phyloP scores from a whole-genome alignment of 2,329 filamentous ascomycete genomes.

The Scorias spongiosa region DNA sequence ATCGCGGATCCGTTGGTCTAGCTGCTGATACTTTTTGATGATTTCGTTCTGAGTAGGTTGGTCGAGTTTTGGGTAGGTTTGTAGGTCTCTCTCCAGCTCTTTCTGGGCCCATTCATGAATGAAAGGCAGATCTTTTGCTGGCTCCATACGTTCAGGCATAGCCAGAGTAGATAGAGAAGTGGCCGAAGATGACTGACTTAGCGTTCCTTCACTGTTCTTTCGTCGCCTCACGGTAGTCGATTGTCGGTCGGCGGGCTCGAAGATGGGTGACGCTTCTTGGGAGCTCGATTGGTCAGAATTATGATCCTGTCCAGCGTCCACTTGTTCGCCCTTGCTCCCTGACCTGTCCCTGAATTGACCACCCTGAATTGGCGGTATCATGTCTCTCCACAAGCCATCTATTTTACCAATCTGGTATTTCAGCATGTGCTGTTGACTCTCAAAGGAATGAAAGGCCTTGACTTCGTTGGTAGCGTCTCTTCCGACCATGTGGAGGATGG shows the following conservation, averaged over 20 bases:
- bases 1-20: conserved; percentile 55
- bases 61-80: conserved; percentile 70
- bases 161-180: conserved; percentile 44
- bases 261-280: conserved; percentile 40
- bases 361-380: conserved; percentile 80
- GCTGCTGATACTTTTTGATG: conserved; percentile 62
- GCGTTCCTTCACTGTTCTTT: conserved; percentile 17
- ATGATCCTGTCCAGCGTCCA: conserved; percentile 11
- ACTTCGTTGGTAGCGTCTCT: conserved; percentile 72
- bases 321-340: conserved; percentile 19
- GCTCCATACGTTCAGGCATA: conserved; percentile 20
- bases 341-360: conserved; percentile 48
- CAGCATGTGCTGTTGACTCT: conserved; percentile 61
- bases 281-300: conserved; percentile 34
- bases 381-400: conserved; percentile 72
- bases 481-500: conserved; percentile 76
- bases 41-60: conserved; percentile 58
- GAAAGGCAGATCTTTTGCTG: conserved; percentile 35
- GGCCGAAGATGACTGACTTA: conserved; percentile 33
- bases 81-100: conserved; percentile 52
- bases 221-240: conserved; percentile 20
- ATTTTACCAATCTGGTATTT: conserved; percentile 72
- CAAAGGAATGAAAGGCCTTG: conserved; percentile 77
- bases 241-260: conserved; percentile 36
- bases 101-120: conserved; percentile 1